These are phyloP conservation scores for Penicillium goetzii DNA, from an alignment of 495 filamentous ascomycete species.

Conservation along the genomic window DNA sequence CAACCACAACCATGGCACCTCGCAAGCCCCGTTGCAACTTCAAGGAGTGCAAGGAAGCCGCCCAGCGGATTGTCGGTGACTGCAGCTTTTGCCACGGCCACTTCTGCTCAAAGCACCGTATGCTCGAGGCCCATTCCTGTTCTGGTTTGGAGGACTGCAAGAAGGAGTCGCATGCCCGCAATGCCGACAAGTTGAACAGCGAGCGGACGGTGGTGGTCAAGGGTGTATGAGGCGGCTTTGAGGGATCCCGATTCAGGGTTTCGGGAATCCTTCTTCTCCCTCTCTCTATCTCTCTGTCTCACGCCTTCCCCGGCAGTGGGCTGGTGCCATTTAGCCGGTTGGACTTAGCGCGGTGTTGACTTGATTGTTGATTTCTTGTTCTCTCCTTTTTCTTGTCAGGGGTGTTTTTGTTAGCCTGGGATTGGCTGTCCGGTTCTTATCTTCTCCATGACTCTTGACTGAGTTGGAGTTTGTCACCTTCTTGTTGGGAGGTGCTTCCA, in stretches of 20 bases:
- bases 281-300: conserved; percentile 3
- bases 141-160: conserved; percentile 95
- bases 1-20: conserved; percentile 55
- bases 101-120: conserved; percentile 91
- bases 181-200: conserved; percentile 85
- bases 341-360: conserved; percentile 41
- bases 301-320: conserved; percentile 9
- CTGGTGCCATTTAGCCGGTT: conserved; percentile 10
- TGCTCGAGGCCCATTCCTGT: conserved; percentile 93
- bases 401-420: conserved; percentile 7
- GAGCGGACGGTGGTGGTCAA: conserved; percentile 79
- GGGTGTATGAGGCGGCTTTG: conserved; percentile 53
- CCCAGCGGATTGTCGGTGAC: conserved; percentile 92
- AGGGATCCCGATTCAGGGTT: conserved; percentile 1
- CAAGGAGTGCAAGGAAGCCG: conserved; percentile 82
- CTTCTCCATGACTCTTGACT: conserved; percentile 18
- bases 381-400: conserved; percentile 14
- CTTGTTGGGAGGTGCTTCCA: conserved; percentile 14
- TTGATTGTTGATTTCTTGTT: conserved; percentile 15
- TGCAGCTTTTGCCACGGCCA: conserved; percentile 93
- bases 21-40: conserved; percentile 86
- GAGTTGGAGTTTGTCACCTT: conserved; percentile 18
- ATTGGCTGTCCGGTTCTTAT: conserved; percentile 10
- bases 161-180: conserved; percentile 90
- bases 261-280: background rate